A percentile compares a stretch with the other conserved stretches of the same genome.
Conservation (phyloP, 352 stramenopile species). For the Phytophthora pseudosyringae region DNA sequence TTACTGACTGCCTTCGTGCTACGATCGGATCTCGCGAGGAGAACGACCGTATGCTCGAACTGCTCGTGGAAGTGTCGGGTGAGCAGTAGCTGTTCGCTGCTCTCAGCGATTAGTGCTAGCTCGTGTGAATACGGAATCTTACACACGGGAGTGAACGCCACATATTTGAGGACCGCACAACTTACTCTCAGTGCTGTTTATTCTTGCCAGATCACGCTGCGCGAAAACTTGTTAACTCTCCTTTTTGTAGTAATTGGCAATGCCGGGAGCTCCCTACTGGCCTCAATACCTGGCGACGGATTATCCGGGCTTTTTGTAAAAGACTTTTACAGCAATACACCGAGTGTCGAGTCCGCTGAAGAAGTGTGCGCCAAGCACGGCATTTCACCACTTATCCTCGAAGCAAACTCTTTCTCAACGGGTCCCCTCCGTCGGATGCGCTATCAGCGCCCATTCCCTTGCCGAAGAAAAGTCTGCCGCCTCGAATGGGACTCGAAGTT, state of each 20-base stretch:
- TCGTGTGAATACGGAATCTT: conserved; percentile 3
- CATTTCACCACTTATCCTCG: conserved; percentile 22
- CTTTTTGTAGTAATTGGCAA: too few species aligned
- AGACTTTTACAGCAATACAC: too few species aligned
- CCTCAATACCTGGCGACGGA: too few species aligned
- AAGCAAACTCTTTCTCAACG: conserved; percentile 63
- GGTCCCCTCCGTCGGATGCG: conserved; percentile 29
- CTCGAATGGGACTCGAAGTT: conserved; percentile 51
- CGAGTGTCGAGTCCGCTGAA: background rate
- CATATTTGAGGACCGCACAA: background rate
- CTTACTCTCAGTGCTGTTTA: background rate
- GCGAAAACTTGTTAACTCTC: too few species aligned
- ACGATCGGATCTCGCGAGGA: conserved; percentile 95
- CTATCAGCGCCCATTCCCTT: conserved; percentile 41
- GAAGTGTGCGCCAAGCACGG: background rate
- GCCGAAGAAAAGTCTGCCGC: conserved; percentile 55
- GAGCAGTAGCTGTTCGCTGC: conserved; percentile 43
- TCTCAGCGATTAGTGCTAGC: conserved; percentile 11
- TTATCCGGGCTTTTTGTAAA: too few species aligned
- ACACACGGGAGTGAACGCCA: background rate
- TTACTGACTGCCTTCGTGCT: conserved; percentile 94
- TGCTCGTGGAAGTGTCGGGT: conserved; percentile 73
- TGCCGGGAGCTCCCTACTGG: too few species aligned
- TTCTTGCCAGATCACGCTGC: too few species aligned
- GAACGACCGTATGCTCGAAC: conserved; percentile 93